A percentile compares a stretch with the other conserved stretches of the same genome.
Conservation (phyloP, 2,329 filamentous ascomycete genomes). For the Alternaria longipes region DNA sequence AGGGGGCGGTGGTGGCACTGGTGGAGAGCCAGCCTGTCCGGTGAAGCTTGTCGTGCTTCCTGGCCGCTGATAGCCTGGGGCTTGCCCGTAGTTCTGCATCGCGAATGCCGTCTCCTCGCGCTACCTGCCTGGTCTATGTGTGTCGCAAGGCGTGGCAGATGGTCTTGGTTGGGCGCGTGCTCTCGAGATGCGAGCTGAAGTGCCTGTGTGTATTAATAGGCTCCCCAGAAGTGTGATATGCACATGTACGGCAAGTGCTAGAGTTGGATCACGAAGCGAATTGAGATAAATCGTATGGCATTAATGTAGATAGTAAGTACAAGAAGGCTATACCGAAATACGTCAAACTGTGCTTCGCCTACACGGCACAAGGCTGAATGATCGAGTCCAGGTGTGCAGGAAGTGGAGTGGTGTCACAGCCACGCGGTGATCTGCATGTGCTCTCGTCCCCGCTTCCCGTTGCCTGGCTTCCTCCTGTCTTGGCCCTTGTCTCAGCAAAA, state of each 20-base stretch:
- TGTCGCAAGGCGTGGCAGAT: conserved; percentile 1
- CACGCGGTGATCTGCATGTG: conserved; percentile 19
- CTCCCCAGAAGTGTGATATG: conserved; percentile 16
- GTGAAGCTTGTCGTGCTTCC: conserved; percentile 43
- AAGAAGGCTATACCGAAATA: conserved; percentile 22
- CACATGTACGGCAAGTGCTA: conserved; percentile 23
- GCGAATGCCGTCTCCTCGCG: neutral
- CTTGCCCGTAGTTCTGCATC: conserved; percentile 49
- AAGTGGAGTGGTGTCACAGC: conserved; percentile 32
- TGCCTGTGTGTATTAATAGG: conserved; percentile 28
- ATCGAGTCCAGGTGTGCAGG: conserved; percentile 24
- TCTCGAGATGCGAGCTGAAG: conserved; percentile 15
- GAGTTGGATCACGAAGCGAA: conserved; percentile 16
- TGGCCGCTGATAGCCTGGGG: conserved; percentile 41
- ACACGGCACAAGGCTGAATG: conserved; percentile 39
- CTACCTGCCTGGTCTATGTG: neutral
- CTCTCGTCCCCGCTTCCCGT: conserved; percentile 15
- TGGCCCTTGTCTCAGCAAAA: neutral
- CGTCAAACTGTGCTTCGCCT: conserved; percentile 23
- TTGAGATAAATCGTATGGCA: conserved; percentile 7
- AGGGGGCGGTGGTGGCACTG: conserved; percentile 34
- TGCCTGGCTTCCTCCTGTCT: conserved; percentile 14
- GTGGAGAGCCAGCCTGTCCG: conserved; percentile 26
- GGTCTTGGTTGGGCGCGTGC: conserved; percentile 4
- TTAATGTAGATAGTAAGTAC: conserved; percentile 11